Evolutionary conservation across 1,284 basidiomycete species (phyloP), one percentile per base, ranked within the genome.

Genomic region (Puccinia hordei): DNA sequence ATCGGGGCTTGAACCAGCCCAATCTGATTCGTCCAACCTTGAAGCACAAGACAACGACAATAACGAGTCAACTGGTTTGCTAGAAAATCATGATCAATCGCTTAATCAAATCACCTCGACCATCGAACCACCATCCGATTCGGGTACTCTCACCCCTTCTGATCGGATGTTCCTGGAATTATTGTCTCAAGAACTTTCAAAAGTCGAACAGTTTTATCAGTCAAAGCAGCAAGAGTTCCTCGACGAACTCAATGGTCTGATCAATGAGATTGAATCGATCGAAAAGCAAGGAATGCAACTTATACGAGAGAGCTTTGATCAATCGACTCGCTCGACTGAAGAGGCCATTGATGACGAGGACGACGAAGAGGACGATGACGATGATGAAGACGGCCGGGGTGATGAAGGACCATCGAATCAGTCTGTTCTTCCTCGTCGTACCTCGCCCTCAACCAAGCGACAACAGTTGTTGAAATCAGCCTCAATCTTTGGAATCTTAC

Each of bases 391-490:
- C 41, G 35, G 22, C 17, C 59, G 46, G 17, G 65, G 65, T 22
- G 65, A 57, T 8, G 71, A 74, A 8, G 73, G 51, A 51, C 4
- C 51, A 55, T 53, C 46, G 13, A 51, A 55, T 35, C 49, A 24
- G 6, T 35, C 46, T 53, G 38, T 12, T 41, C 38, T 4, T 12
- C 63, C 63, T 10, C 57, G 24, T 33, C 57, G 57, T 10, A 15
- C 22, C n/a, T 66, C 63, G 8, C 46, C n/a, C 10, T 73, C 51
- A 27, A 27, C 27, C 66, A 73, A 55, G 33, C 69, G 69, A 27
- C 69, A 73, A 38, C 53, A 53, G 51, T 24, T 73, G n/a, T 55
- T 53, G 22, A 73, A 73, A 38, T 73, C 69, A 12, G 69, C 69
- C 51, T 27, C 53, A 12, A 49, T 53, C 46, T 73, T 73, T 38